phyloP scores from a whole-genome alignment of 2,329 filamentous ascomycete genomes.

The Apiospora kogelbergensis region DNA sequence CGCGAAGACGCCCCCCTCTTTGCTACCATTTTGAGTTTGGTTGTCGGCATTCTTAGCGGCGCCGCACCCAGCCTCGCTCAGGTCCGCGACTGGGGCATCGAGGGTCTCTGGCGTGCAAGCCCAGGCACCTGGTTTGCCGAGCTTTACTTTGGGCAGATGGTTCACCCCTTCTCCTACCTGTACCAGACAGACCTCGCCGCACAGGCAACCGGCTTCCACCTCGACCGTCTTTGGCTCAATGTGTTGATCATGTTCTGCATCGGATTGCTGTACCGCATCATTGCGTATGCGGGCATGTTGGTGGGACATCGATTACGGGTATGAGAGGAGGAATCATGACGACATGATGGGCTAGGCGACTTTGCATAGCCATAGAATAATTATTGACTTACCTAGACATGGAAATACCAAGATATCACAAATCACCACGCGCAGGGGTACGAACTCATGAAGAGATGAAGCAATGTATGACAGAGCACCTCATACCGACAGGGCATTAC shows the following conservation, averaged over 20 bases:
- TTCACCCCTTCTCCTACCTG: slow-evolving; percentile 48
- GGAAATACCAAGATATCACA: no score
- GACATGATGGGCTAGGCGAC: no score
- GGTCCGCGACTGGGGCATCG: slow-evolving; percentile 51
- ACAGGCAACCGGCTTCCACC: slow-evolving; percentile 41
- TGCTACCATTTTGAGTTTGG: slow-evolving; percentile 53
- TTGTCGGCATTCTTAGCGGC: slow-evolving; percentile 55
- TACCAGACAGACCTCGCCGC: slow-evolving; percentile 50
- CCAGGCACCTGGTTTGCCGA: slow-evolving; percentile 58
- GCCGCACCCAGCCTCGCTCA: slow-evolving; percentile 49
- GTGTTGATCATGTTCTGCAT: slow-evolving; percentile 42
- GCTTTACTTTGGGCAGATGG: slow-evolving; percentile 53
- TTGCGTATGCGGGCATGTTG: slow-evolving; percentile 43
- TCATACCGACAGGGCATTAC: no score
- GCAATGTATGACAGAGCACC: no score
- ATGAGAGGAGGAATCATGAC: slow-evolving; percentile 11
- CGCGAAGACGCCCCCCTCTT: slow-evolving; percentile 57
- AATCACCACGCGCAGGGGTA: no score
- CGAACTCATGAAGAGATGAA: no score
- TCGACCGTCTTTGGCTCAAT: slow-evolving; percentile 46
- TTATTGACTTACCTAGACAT: no score
- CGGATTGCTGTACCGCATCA: slow-evolving; percentile 43
- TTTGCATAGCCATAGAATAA: no score
- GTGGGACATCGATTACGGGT: slow-evolving; percentile 32
- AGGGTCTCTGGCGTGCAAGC: slow-evolving; percentile 54